Base-by-base conservation (phyloP, 2,329 filamentous ascomycete species). In the Penicillium sp. region DNA sequence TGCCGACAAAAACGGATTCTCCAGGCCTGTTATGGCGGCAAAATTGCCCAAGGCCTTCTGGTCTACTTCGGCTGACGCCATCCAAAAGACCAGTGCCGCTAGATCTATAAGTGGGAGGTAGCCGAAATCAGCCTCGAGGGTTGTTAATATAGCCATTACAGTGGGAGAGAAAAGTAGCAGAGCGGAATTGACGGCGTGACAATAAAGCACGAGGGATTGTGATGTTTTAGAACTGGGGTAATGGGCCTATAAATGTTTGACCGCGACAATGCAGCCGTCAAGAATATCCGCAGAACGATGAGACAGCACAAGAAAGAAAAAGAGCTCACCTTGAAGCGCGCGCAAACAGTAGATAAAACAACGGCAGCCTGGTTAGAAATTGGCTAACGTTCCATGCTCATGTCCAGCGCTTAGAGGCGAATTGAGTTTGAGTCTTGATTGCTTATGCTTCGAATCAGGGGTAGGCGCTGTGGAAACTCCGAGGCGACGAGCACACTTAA, bases 61-160 rank as follows among this genome's bases (percentile, higher is more conserved):
- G 78, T 99, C 95, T 65, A 98, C 92, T 80, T 97, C 92, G 64
- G 93, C 95, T 75, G 93, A 95, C 81, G 95, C 95, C 95, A 98
- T 99, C 76, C 78, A 80, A 75, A 78, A 71, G 68, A 69, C 70
- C 62, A 79, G 71, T 38, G 71, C 63, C 23, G 67, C 71, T 48
- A 75, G 65, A 52, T 71, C 73, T 69, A 70, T 69, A 58, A 70
- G 64, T 9, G 30, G 9, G 64, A 74, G 67, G 66, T 65, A 72
- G 66, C 67, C 65, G 62, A 66, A 54, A 68, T 77, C 70, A 73
- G 76, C 72, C 67, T 74, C 63, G 19, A 66, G 38, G 56, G 60
- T 64, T 30, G 21, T 48, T n/a, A 61, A 50, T 48, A 38, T 51
- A 21, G 47, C 50, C 53, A 61, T 60, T n/a, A 29, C 35, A 9